phyloP scores from a whole-genome alignment of 768 basidiomycete species.

The Pluteus cervinus region DNA sequence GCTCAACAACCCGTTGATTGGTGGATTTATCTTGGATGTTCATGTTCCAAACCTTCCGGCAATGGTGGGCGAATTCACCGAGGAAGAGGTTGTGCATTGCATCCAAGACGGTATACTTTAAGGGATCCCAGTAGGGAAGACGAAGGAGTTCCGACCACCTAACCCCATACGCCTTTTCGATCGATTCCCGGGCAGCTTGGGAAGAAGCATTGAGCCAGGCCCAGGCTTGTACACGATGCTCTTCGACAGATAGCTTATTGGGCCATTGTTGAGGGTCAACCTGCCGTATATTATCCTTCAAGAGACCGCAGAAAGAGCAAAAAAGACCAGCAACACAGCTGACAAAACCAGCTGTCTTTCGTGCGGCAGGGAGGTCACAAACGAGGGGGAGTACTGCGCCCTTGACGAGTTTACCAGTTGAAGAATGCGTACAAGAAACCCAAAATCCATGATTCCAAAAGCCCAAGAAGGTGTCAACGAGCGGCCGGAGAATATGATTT shows the following conservation, averaged over 20 bases:
- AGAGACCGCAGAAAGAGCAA: slow-evolving; percentile 15
- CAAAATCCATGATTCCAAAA: slow-evolving; percentile 28
- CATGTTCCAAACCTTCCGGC: slow-evolving; percentile 15
- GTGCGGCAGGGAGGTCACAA: slow-evolving; percentile 28
- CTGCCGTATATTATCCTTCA: slow-evolving; percentile 11
- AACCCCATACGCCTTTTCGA: slow-evolving; percentile 16
- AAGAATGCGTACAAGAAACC: slow-evolving; percentile 16
- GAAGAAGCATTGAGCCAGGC: slow-evolving; percentile 13
- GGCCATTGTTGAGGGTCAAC: slow-evolving; percentile 12
- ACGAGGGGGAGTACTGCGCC: slow-evolving; percentile 24
- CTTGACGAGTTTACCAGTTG: slow-evolving; percentile 19
- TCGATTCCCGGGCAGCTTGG: slow-evolving; percentile 1
- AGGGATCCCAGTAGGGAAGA: slow-evolving; percentile 30
- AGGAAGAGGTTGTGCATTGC: slow-evolving; percentile 33
- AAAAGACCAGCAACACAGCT: slow-evolving; percentile 11
- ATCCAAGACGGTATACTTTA: slow-evolving; percentile 22
- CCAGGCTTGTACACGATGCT: slow-evolving; percentile 10
- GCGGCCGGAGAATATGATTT: slow-evolving; percentile 31
- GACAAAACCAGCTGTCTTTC: slow-evolving; percentile 22
- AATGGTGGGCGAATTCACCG: slow-evolving; percentile 20
- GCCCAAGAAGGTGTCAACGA: slow-evolving; percentile 28
- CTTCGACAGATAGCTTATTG: slow-evolving; percentile 1
- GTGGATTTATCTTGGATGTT: no score
- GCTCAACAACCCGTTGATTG: no score
- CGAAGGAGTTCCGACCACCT: slow-evolving; percentile 20